phyloP scores from a whole-genome alignment of 768 basidiomycete species.

The Boletus reticuloceps region DNA sequence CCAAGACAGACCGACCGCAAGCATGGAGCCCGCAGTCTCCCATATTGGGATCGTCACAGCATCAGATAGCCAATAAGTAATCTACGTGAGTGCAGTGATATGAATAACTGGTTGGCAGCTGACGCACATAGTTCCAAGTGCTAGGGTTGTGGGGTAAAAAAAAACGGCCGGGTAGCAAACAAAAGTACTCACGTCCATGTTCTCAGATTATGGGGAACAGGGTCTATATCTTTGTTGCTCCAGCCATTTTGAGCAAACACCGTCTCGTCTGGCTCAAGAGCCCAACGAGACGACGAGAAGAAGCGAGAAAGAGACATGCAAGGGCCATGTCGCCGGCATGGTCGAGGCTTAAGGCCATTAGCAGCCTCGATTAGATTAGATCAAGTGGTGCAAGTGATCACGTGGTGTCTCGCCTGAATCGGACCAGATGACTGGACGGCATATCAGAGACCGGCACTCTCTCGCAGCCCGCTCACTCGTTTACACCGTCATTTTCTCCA shows the following conservation, averaged over 20 bases:
- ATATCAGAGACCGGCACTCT: not conserved
- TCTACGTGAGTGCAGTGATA: conserved; percentile 3
- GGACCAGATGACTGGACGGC: conserved; percentile 4
- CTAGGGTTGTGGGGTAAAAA: conserved; percentile 5
- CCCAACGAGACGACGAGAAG: conserved; percentile 38
- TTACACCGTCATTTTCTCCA: not conserved
- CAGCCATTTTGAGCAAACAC: conserved; percentile 55
- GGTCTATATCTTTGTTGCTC: conserved; percentile 77
- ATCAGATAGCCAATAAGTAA: conserved; percentile 29
- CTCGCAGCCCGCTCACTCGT: not conserved
- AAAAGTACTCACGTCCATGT: conserved; percentile 53
- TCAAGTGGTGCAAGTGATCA: conserved; percentile 7
- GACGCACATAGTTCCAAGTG: conserved; percentile 67
- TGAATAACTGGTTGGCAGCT: conserved; percentile 40
- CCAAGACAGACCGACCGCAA: conserved; percentile 76
- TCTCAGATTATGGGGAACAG: conserved; percentile 56
- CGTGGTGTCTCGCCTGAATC: conserved; percentile 20
- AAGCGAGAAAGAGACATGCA: too few relatives aligned
- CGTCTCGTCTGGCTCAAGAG: conserved; percentile 48
- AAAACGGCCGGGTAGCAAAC: not conserved
- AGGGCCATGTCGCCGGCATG: not conserved
- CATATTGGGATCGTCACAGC: conserved; percentile 22
- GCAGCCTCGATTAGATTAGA: conserved; percentile 15
- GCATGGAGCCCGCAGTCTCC: conserved; percentile 65
- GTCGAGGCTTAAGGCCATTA: too few relatives aligned